Base-by-base conservation (phyloP, 495 filamentous ascomycete species). In the Platismatia glauca region DNA sequence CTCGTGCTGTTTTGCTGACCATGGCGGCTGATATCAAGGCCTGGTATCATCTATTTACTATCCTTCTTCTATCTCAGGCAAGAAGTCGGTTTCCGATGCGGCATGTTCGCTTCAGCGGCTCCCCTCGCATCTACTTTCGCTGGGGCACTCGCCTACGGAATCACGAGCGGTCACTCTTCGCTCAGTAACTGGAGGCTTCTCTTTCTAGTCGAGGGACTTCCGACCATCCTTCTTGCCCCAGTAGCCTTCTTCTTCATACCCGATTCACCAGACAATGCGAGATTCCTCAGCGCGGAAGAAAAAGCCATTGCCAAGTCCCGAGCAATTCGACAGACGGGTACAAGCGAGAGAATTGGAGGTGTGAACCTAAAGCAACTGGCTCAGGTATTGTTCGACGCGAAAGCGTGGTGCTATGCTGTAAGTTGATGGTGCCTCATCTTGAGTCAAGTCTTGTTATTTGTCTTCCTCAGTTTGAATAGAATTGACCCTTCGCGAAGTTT, bases 51-150 rank as follows among this genome's bases (percentile, higher is more conserved):
- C 3, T 86, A 79, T 58, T 72, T 86, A 0, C 75, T 88, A 1
- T 82, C 78, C 5, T 86, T 86, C 71, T 88, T 88, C 74, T 89
- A 88, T 66, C 77, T 81, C 20, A 70, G 86, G 4, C 74, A 82
- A 39, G 85, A 86, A 66, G 64, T 89, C 3, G 86, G 84, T 4
- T 68, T 87, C 35, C 74, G 86, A 6, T 76, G 74, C 55, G 85
- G 84, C 37, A 69, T 88, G 48, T 86, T 86, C 68, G 66, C 87
- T 16, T 80, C 81, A 1, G 83, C 83, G 7, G 84, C 84, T 1
- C 85, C 86, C 1, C 72, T 88, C 16, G 86, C 86, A 8, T 86
- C 81, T 12, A 82, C 81, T 22, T 88, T 88, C 69, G 83, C 85
- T 1, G 84, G 84, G 43, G 81, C 81, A 20, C 72, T 89, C 7